Evolutionary conservation across 116 monocot species (phyloP), one percentile per base, ranked within the genome.

Genomic region (Iris pallida): DNA sequence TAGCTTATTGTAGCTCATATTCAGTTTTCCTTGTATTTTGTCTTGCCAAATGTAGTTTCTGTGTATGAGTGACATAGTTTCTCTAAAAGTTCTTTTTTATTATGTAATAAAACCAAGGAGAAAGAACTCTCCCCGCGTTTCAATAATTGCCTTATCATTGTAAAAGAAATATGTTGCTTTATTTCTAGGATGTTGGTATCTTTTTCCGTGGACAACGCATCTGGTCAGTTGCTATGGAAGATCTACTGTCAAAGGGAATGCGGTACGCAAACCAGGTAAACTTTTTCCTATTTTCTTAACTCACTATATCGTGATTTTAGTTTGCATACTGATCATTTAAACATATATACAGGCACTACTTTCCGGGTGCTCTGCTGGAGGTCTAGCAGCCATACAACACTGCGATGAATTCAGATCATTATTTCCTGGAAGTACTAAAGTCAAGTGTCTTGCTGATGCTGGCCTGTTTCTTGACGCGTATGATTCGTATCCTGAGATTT

Each of bases 141-240:
- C 30, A 30, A 30, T 30, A 3, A 30, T 30, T 30, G 30, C 30
- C 30, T 30, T 30, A 30, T 30, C 2, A 30, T 30, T 30, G 30
- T 30, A 30, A 30, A 30, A 30, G 30, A 30, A 30, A 30, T 30
- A 30, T 30, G 3, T 30, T 3, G 3, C 30, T 14, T 30, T 61
- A n/a, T 58, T 53, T 69, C 8, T 42, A 84, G 84, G 59, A 12
- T 53, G 65, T 51, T 19, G 70, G 70, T 5, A 66, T 85, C 12
- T 80, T 71, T 58, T 85, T 85, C 16, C 77, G 85, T n/a, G 85
- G 85, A 0, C 80, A 81, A 48, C 77, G 85, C 40, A 85, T 85
- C 30, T 85, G 60, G 63, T 57, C 55, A 43, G 74, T 70, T n/a
- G 73, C 68, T 13, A 80, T 85, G 71, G 71, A 80, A 71, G 80